Percentiles rank a stretch among this genome's conserved stretches.
Conservation (phyloP, 257 asterid species). For the Solanum boliviense region DNA sequence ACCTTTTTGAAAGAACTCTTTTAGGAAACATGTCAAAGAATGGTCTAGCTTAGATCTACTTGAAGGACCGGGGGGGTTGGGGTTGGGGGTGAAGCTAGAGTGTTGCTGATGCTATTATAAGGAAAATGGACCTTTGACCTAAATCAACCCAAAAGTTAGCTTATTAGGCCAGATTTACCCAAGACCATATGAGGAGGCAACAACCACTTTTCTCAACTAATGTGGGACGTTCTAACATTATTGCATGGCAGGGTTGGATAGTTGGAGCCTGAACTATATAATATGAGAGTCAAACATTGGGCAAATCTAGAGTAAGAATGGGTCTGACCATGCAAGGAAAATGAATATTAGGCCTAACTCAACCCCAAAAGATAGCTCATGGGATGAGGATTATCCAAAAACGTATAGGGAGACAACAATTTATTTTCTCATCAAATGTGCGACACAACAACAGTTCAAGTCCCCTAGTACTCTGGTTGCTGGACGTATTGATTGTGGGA, state of each 20-base stretch:
- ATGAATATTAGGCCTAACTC: background rate
- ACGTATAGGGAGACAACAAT: background rate
- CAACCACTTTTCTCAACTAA: background rate
- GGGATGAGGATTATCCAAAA: background rate
- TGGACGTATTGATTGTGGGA: background rate
- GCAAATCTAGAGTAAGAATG: background rate
- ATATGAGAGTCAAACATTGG: background rate
- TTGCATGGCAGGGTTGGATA: background rate
- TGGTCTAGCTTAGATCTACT: background rate
- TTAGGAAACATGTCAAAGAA: background rate
- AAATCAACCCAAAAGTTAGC: background rate
- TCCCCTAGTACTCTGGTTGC: background rate
- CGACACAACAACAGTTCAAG: background rate
- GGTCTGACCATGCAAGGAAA: background rate
- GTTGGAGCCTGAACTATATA: background rate
- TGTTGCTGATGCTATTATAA: background rate
- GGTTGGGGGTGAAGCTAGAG: background rate
- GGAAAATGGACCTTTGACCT: background rate
- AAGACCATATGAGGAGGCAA: background rate
- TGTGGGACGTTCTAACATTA: background rate
- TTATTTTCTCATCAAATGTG: background rate
- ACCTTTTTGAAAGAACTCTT: background rate
- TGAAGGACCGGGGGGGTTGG: background rate
- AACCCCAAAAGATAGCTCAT: background rate
- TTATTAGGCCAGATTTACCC: background rate